Conservation (phyloP, 2,329 filamentous ascomycete genomes). For the Beauveria sp. region DNA sequence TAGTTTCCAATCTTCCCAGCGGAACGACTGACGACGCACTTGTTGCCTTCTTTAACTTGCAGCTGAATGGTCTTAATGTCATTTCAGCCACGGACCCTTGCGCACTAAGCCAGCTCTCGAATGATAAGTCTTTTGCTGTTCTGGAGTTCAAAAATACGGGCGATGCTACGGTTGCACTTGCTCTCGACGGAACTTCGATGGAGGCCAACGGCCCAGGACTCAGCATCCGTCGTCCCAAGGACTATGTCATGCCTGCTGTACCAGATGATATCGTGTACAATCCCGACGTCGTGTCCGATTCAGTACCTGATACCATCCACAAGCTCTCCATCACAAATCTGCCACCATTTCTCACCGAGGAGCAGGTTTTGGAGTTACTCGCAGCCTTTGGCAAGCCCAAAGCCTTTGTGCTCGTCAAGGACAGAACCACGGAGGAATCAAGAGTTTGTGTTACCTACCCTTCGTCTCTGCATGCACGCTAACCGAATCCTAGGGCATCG, state of each 20-base stretch:
- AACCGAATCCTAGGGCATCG: conserved; percentile 60
- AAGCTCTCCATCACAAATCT: conserved; percentile 93
- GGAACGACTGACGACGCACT: conserved; percentile 68
- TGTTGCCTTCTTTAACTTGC: conserved; percentile 85
- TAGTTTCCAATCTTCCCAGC: conserved; percentile 74
- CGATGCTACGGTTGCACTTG: conserved; percentile 86
- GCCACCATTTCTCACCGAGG: conserved; percentile 78
- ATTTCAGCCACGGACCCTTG: conserved; percentile 80
- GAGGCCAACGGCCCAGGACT: conserved; percentile 61
- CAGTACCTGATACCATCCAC: conserved; percentile 86
- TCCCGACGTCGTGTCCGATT: conserved; percentile 66
- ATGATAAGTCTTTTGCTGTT: conserved; percentile 73
- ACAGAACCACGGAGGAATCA: conserved; percentile 76
- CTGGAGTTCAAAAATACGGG: conserved; percentile 82
- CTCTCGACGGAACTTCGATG: conserved; percentile 85
- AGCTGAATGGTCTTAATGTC: conserved; percentile 94
- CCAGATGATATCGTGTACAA: conserved; percentile 67
- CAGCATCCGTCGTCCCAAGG: conserved; percentile 79
- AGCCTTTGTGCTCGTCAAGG: conserved; percentile 84
- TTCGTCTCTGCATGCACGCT: conserved; percentile 21
- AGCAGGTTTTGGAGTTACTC: conserved; percentile 84
- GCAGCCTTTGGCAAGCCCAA: conserved; percentile 89
- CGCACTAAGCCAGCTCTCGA: conserved; percentile 71
- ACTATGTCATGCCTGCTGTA: conserved; percentile 87
- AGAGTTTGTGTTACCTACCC: conserved; percentile 50